These are phyloP conservation scores for Penicillium sumatraense DNA, from an alignment of 2,329 filamentous ascomycete genomes.

Conservation along the genomic window DNA sequence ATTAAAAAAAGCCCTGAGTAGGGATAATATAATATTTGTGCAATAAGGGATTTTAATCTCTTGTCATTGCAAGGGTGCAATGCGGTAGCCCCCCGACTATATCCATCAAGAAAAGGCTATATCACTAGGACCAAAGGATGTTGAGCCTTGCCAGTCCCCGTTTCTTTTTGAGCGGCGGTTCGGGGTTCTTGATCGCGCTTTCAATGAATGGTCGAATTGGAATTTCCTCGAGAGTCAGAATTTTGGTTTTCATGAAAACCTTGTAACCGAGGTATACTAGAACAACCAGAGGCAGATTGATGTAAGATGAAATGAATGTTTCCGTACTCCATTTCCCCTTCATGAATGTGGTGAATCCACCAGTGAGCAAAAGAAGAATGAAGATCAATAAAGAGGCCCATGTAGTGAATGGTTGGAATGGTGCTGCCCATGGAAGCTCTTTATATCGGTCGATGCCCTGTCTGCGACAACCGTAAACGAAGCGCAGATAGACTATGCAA, in stretches of 20 bases:
- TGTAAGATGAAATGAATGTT: constrained; percentile 62
- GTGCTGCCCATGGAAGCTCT: constrained; percentile 55
- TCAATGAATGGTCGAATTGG: constrained; percentile 42
- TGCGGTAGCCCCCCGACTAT: too few relatives aligned
- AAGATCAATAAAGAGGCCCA: constrained; percentile 63
- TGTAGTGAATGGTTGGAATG: constrained; percentile 63
- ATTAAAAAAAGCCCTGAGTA: constrained; percentile 6
- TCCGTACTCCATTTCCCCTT: constrained; percentile 54
- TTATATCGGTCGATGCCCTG: constrained; percentile 42
- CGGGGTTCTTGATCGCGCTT: constrained; percentile 20
- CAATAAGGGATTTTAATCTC: too few relatives aligned
- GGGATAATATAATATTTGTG: too few relatives aligned
- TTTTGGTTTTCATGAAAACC: constrained; percentile 40
- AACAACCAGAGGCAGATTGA: constrained; percentile 63
- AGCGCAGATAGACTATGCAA: constrained; percentile 42
- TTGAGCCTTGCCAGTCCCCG: constrained; percentile 20
- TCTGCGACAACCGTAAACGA: constrained; percentile 46
- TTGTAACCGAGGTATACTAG: constrained; percentile 52
- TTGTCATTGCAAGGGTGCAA: too few relatives aligned
- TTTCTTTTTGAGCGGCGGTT: constrained; percentile 15
- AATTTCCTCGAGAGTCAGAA: constrained; percentile 38
- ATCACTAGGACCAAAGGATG: constrained; percentile 22
- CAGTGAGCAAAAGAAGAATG: constrained; percentile 66
- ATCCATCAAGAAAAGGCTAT: background rate
- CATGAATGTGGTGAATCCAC: constrained; percentile 63